These are phyloP conservation scores for Oryza officinalis DNA, from an alignment of 176 grass and related monocot species.

Conservation along the genomic window DNA sequence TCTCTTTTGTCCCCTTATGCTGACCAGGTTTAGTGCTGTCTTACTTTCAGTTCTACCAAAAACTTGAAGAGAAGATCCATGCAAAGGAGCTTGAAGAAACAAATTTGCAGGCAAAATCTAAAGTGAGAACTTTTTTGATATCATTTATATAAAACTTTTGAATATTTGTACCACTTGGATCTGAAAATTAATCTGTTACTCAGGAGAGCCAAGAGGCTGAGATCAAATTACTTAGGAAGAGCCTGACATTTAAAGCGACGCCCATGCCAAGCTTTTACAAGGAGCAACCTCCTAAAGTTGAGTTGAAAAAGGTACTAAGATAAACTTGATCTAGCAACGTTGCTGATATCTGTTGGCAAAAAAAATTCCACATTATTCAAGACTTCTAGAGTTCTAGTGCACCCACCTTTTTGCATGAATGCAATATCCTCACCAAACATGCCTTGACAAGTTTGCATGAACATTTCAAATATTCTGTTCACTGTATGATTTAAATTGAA, in stretches of 20 bases:
- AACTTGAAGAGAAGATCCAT: constrained; percentile 90
- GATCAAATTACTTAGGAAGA: constrained; percentile 92
- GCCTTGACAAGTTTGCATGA: background rate
- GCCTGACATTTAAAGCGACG: constrained; percentile 86
- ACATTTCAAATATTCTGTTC: background rate
- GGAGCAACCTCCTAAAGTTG: constrained; percentile 84
- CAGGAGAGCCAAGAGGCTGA: constrained; percentile 97
- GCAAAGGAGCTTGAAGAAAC: constrained; percentile 87
- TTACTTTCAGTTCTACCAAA: constrained; percentile 78
- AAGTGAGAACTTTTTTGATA: constrained; percentile 47
- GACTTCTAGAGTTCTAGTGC: background rate
- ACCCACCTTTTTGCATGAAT: constrained; percentile 15
- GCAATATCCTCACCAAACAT: background rate
- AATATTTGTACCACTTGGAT: background rate
- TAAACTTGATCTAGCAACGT: background rate
- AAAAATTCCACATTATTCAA: constrained; percentile 17
- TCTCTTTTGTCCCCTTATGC: constrained; percentile 1
- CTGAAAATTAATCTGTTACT: constrained; percentile 39
- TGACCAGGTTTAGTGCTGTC: background rate
- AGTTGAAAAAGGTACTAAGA: constrained; percentile 81
- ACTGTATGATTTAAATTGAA: background rate
- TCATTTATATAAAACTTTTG: constrained; percentile 32
- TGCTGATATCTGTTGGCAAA: constrained; percentile 7
- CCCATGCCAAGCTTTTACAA: constrained; percentile 99
- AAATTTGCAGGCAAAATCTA: constrained; percentile 88